Conservation (phyloP, 108 stramenopile genomes). For the Stephanodiscus minutulus region DNA sequence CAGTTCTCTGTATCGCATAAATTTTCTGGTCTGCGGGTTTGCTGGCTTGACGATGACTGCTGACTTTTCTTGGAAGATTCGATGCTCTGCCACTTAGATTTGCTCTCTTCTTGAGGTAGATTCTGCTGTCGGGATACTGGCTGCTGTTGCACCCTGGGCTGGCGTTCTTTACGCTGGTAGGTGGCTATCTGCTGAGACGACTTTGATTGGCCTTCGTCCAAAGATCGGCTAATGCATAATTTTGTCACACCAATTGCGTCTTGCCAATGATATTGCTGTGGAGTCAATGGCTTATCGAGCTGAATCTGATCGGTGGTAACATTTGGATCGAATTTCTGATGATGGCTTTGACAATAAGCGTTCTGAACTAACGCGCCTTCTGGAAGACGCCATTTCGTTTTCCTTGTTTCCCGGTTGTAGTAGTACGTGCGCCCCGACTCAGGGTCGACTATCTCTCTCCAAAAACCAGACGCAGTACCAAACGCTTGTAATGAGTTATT, state of each 20-base stretch:
- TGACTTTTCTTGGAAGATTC: background rate
- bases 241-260: background rate
- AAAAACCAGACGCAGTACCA: background rate
- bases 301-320: background rate
- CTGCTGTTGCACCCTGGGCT: slow-evolving; percentile 3
- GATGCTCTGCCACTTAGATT: background rate
- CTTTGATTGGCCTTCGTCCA: background rate
- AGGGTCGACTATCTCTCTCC: slow-evolving; percentile 80
- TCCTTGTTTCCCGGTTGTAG: slow-evolving; percentile 82
- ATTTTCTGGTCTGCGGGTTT: background rate
- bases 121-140: background rate
- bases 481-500: too few relatives aligned
- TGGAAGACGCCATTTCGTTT: slow-evolving; percentile 90
- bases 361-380: slow-evolving; percentile 34
- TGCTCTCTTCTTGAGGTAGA: background rate
- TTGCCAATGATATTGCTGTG: background rate
- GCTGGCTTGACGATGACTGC: slow-evolving; percentile 9
- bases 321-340: background rate
- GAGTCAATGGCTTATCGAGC: background rate
- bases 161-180: background rate
- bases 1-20: background rate
- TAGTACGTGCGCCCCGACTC: slow-evolving; percentile 86
- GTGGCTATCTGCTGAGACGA: background rate
- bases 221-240: background rate
- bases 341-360: background rate